A percentile compares a stretch with the other conserved stretches of the same genome.
phyloP scores from a whole-genome alignment of 2,329 filamentous ascomycete genomes.

The Sporothrix mexicana region DNA sequence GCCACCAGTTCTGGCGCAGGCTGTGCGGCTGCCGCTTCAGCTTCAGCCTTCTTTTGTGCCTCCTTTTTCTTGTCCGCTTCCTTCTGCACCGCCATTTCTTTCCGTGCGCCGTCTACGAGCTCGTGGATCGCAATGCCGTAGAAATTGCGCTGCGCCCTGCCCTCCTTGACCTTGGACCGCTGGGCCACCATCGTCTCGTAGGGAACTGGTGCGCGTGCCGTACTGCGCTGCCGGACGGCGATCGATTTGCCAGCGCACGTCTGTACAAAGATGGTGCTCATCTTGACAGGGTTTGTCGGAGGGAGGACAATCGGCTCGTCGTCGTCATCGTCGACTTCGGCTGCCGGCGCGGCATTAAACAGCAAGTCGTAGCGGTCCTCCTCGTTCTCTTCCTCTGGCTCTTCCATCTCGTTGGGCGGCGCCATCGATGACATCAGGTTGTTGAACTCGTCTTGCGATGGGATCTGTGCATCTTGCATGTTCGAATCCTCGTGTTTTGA shows the following conservation, averaged over 20 bases:
- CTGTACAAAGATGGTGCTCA: constrained; percentile 25
- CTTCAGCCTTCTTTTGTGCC: not conserved
- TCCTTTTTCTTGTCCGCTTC: constrained; percentile 49
- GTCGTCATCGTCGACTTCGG: not conserved
- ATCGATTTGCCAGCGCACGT: constrained; percentile 64
- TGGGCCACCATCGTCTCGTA: constrained; percentile 73
- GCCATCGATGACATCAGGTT: not conserved
- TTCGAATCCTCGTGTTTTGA: not conserved
- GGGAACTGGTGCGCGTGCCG: constrained; percentile 52
- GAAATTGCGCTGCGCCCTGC: constrained; percentile 75
- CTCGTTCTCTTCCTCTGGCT: constrained; percentile 31
- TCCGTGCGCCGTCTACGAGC: constrained; percentile 73
- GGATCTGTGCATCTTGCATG: constrained; percentile 27
- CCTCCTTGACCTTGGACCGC: constrained; percentile 69
- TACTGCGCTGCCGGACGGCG: constrained; percentile 61
- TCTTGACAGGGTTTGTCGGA: not conserved
- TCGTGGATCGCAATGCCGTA: constrained; percentile 93
- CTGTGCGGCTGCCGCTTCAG: constrained; percentile 5
- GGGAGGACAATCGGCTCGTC: not conserved
- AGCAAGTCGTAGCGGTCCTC: constrained; percentile 37
- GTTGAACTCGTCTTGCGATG: not conserved
- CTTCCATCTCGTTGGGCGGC: not conserved
- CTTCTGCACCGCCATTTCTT: constrained; percentile 57
- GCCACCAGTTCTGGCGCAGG: not conserved
- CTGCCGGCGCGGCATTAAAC: constrained; percentile 28